Evolutionary conservation across 495 filamentous ascomycete genomes (phyloP), one percentile per base, ranked within the genome.

Genomic region (Aspergillus egyptiacus): DNA sequence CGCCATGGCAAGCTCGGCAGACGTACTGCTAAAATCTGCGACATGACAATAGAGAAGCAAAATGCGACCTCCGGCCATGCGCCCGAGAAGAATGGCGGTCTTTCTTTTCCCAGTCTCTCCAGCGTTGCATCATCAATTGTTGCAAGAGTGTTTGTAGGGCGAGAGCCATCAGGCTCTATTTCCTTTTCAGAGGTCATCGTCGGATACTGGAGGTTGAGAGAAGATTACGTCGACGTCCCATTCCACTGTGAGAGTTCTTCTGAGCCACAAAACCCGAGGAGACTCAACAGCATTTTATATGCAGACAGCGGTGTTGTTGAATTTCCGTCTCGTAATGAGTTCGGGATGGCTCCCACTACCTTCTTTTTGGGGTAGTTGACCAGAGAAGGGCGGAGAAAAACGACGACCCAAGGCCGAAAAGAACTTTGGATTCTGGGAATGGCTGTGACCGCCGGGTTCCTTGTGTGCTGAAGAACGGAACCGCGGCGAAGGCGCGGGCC

Each of bases 21-120:
- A 68, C 80, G 51, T 42, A 69, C 84, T 30, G 83, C 76, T 56
- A 93, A 72, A 23, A 87, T 73, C 57, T 90, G 80, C 24, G 86
- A 89, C 68, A 86, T 80, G 19, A 83, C 70, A 31, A 93, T 74
- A 0, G 85, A 83, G 52, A 84, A 79, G 59, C 82, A 79, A 56
- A 93, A 95, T 3, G 79, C 75, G 14, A 82, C 54, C 59, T 94
- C 89, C 2, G 75, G 64, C 64, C 77, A 78, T 25, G 71, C 49
- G 22, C 75, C 78, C 8, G 65, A 54, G 57, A 95, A 91, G n/a
- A 61, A 66, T 7, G 73, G 71, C 2, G 89, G 89, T 35, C 89
- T 70, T 53, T 89, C 72, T 44, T 84, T 75, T 25, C 87, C 89
- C 0, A 93, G 52, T 15, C 47, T 45, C 14, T 56, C 50, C 7